Percentiles rank a stretch among this genome's conserved stretches.
phyloP scores from a whole-genome alignment of 257 asterid genomes.

The Ehretia macrophylla region DNA sequence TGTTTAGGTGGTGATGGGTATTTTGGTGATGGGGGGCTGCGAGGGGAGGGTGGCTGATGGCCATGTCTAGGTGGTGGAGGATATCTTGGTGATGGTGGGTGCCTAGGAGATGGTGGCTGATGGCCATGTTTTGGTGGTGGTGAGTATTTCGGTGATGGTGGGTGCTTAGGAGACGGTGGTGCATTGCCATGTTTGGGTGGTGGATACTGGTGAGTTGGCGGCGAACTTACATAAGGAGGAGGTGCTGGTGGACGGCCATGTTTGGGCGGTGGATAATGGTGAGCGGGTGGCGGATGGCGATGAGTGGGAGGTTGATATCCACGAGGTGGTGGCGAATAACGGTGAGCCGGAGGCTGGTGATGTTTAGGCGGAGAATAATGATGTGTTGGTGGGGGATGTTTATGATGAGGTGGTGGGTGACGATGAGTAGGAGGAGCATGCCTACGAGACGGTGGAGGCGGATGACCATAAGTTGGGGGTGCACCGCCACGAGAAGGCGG shows the following conservation, averaged over 20 bases:
- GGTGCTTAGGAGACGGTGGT: too few species aligned
- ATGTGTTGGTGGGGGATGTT: background rate
- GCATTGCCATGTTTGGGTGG: too few species aligned
- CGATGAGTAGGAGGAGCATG: too few species aligned
- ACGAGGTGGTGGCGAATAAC: constrained; percentile 1
- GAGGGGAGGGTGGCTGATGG: constrained; percentile 3
- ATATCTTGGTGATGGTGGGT: constrained; percentile 2
- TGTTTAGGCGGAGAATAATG: too few species aligned
- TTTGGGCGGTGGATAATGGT: too few species aligned
- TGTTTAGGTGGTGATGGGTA: background rate
- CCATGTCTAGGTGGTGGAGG: background rate
- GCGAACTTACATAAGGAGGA: too few species aligned
- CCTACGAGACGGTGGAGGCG: constrained; percentile 1
- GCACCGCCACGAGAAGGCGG: background rate
- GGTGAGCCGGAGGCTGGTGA: background rate
- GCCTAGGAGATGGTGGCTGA: background rate
- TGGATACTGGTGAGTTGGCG: too few species aligned
- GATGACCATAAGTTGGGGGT: constrained; percentile 5
- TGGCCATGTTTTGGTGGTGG: background rate
- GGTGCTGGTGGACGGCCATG: too few species aligned
- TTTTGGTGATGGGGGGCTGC: constrained; percentile 4
- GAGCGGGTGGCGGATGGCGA: too few species aligned
- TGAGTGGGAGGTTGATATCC: too few species aligned
- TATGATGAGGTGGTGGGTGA: too few species aligned
- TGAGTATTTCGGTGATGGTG: too few species aligned